Conservation (phyloP, 805 yeast genomes). For the Candida ponderosae region DNA sequence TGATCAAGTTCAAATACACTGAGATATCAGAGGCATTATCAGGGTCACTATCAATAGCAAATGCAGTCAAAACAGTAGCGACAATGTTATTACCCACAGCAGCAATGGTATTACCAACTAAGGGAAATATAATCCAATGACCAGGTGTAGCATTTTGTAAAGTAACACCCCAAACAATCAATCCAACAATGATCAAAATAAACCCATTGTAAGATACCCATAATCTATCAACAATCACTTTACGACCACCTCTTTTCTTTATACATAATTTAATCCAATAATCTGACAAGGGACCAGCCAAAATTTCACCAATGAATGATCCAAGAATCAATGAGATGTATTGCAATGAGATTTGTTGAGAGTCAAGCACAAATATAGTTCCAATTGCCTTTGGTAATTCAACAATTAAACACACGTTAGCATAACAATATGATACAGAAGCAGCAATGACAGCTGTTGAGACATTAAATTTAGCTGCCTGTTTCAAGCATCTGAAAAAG, state of each 20-base stretch:
- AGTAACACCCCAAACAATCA: constrained; percentile 16
- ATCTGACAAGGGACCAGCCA: constrained; percentile 20
- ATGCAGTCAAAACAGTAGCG: constrained; percentile 19
- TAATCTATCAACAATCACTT: constrained; percentile 11
- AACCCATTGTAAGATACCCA: constrained; percentile 20
- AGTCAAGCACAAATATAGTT: constrained; percentile 13
- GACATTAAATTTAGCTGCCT: constrained; percentile 1
- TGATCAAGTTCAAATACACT: constrained; percentile 14
- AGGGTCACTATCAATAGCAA: constrained; percentile 14
- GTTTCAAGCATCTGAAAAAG: background rate
- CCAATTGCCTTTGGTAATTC: constrained; percentile 18
- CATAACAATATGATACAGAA: constrained; percentile 17
- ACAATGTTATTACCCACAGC: constrained; percentile 19
- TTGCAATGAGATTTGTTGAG: constrained; percentile 21
- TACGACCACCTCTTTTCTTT: constrained; percentile 1
- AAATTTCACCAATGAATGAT: constrained; percentile 16
- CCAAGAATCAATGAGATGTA: constrained; percentile 19
- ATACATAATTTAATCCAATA: constrained; percentile 16
- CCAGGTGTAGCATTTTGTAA: constrained; percentile 9
- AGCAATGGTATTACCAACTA: constrained; percentile 18
- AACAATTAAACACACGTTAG: constrained; percentile 18
- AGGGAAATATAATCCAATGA: constrained; percentile 18
- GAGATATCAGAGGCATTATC: constrained; percentile 15
- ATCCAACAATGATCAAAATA: constrained; percentile 14
- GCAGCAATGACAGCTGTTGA: constrained; percentile 13